These are phyloP conservation scores for Crotalaria pallida DNA, from an alignment of 306 rosid genomes.

Conservation along the genomic window DNA sequence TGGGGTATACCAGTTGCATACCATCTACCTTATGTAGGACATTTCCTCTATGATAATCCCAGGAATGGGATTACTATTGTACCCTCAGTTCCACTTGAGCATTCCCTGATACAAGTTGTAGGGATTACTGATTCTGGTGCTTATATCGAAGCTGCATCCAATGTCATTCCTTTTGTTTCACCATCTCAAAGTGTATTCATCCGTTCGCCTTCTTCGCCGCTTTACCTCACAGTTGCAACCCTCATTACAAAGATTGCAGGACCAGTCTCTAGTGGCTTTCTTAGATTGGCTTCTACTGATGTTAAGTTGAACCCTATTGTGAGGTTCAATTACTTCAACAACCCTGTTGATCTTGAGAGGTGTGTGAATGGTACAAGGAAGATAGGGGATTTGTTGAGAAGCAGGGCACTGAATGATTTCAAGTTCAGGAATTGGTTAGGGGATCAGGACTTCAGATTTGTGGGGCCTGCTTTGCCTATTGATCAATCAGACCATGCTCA, in stretches of 20 bases:
- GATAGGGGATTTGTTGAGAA: slow-evolving; percentile 52
- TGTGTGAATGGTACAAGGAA: slow-evolving; percentile 75
- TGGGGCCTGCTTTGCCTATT: slow-evolving; percentile 72
- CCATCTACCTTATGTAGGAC: slow-evolving; percentile 73
- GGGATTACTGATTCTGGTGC: slow-evolving; percentile 76
- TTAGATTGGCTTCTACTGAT: slow-evolving; percentile 59
- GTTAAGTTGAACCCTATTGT: slow-evolving; percentile 57
- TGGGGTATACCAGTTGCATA: slow-evolving; percentile 75
- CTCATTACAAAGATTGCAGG: slow-evolving; percentile 69
- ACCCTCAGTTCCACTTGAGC: slow-evolving; percentile 67
- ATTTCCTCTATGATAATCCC: slow-evolving; percentile 76
- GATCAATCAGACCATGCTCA: slow-evolving; percentile 23
- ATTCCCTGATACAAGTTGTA: slow-evolving; percentile 80
- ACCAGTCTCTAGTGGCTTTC: slow-evolving; percentile 55
- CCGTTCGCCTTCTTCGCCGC: slow-evolving; percentile 40
- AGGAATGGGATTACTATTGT: slow-evolving; percentile 72
- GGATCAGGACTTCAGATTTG: slow-evolving; percentile 48
- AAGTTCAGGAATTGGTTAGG: slow-evolving; percentile 59
- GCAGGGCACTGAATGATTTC: slow-evolving; percentile 58
- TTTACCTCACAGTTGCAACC: slow-evolving; percentile 68
- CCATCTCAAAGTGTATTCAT: slow-evolving; percentile 46
- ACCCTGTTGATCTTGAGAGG: slow-evolving; percentile 48
- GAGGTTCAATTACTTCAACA: slow-evolving; percentile 73
- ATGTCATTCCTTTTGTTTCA: slow-evolving; percentile 52
- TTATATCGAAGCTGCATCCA: slow-evolving; percentile 81